Percentiles rank a stretch among this genome's conserved stretches.
These are phyloP conservation scores for Musa acuminata DNA, from an alignment of 176 grass and related monocot species.

Conservation along the genomic window DNA sequence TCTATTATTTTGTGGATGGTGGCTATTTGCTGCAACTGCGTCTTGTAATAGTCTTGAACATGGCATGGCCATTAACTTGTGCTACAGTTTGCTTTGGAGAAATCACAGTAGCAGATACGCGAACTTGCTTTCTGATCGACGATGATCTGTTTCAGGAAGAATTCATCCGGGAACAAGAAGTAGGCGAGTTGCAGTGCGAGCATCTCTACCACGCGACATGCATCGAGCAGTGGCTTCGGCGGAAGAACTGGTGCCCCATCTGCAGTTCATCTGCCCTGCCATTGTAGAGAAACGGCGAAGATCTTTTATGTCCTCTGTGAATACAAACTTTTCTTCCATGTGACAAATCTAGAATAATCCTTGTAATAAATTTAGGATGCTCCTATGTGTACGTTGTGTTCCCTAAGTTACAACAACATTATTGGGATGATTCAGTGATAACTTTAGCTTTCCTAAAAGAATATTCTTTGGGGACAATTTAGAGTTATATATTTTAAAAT, in stretches of 20 bases:
- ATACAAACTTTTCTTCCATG: neutral
- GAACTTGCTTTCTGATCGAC: neutral
- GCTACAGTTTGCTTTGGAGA: neutral
- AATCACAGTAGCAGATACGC: neutral
- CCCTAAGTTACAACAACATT: no score
- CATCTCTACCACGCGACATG: constrained; percentile 67
- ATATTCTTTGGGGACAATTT: no score
- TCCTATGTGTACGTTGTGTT: no score
- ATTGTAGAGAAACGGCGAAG: neutral
- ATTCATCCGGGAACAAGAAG: constrained; percentile 46
- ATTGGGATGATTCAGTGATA: no score
- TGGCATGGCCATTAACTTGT: neutral
- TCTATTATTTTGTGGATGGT: no score
- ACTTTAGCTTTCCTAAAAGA: no score
- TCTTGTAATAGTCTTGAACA: no score
- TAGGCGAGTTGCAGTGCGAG: constrained; percentile 59
- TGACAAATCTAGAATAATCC: neutral
- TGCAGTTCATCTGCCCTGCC: constrained; percentile 35
- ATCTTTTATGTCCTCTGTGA: neutral
- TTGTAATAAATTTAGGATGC: no score
- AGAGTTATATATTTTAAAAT: no score
- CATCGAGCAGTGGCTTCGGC: constrained; percentile 62
- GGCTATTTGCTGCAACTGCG: no score
- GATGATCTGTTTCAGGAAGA: constrained; percentile 48
- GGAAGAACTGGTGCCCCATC: constrained; percentile 95